Percentiles rank a stretch among this genome's conserved stretches.
phyloP scores from a whole-genome alignment of 345 rosid species.

The Boechera stricta region DNA sequence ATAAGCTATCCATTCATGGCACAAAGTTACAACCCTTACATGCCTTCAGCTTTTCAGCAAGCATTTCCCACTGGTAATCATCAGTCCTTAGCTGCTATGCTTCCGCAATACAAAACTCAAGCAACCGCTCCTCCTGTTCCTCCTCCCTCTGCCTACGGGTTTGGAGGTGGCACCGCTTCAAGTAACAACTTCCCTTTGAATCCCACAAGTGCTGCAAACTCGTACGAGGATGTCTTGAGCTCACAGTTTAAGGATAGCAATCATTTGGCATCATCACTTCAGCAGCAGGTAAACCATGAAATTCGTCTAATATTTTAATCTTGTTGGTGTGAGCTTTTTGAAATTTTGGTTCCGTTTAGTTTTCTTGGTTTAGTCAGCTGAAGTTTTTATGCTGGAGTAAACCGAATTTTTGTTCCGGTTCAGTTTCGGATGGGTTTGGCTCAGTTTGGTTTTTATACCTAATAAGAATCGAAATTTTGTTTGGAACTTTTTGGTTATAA shows the following conservation, averaged over 20 bases:
- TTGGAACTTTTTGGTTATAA: not conserved
- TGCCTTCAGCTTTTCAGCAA: slow-evolving; percentile 93
- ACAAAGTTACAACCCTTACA: slow-evolving; percentile 72
- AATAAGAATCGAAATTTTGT: not conserved
- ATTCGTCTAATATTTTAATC: not conserved
- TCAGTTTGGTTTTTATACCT: not conserved
- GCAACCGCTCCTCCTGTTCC: slow-evolving; percentile 52
- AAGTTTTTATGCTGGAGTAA: not conserved
- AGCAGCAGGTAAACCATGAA: slow-evolving; percentile 58
- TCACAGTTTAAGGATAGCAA: slow-evolving; percentile 82
- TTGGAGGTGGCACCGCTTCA: slow-evolving; percentile 64
- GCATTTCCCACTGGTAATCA: slow-evolving; percentile 65
- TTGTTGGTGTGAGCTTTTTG: slow-evolving; percentile 1
- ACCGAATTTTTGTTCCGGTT: not conserved
- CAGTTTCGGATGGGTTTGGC: not conserved
- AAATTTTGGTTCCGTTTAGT: not conserved
- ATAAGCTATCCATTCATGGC: slow-evolving; percentile 83
- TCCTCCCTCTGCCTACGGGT: slow-evolving; percentile 81
- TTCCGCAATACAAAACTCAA: slow-evolving; percentile 88
- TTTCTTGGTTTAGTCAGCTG: not conserved
- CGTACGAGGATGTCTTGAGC: slow-evolving; percentile 73
- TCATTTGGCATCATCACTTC: slow-evolving; percentile 61
- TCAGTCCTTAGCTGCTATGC: slow-evolving; percentile 79
- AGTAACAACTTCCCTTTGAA: slow-evolving; percentile 71
- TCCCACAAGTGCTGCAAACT: slow-evolving; percentile 59